Conservation (phyloP, 2,329 filamentous ascomycete genomes). For the Albophoma yamanashiensis region DNA sequence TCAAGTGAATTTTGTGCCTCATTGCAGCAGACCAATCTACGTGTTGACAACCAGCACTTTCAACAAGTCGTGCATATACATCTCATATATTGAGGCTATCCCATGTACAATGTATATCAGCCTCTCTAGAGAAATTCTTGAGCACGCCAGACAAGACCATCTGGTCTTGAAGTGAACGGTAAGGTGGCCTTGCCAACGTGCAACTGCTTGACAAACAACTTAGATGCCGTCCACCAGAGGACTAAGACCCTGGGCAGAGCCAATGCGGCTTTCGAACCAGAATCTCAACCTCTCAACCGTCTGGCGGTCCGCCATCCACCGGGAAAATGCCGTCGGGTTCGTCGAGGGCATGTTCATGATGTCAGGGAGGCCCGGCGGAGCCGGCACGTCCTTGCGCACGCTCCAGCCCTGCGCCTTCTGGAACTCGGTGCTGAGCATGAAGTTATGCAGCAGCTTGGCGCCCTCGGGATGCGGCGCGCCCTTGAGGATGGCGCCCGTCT, state of each 20-base stretch:
- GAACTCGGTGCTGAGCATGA: slow-evolving; percentile 28
- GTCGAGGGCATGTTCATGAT: slow-evolving; percentile 18
- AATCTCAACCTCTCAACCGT: slow-evolving; percentile 29
- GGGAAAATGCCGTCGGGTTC: slow-evolving; percentile 24
- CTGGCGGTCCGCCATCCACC: slow-evolving; percentile 29
- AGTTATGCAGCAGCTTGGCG: slow-evolving; percentile 39
- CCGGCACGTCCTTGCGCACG: slow-evolving; percentile 21
- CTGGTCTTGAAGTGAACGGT: too few relatives aligned
- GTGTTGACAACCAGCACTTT: neutral
- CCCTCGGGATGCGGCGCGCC: slow-evolving; percentile 37
- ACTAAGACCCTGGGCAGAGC: slow-evolving; percentile 28
- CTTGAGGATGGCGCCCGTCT: slow-evolving; percentile 35
- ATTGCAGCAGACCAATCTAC: neutral
- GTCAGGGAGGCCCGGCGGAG: slow-evolving; percentile 14
- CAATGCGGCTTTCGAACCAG: slow-evolving; percentile 30
- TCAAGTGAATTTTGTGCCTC: too few relatives aligned
- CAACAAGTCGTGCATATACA: neutral
- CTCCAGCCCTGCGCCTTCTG: slow-evolving; percentile 23
- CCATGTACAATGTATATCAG: too few relatives aligned
- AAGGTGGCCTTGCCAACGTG: neutral
- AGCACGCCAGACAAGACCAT: too few relatives aligned
- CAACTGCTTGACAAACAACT: neutral
- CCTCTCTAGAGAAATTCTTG: too few relatives aligned
- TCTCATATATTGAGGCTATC: neutral
- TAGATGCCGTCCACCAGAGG: slow-evolving; percentile 17